Evolutionary conservation across 208 protist genomes (phyloP).

Genomic region (Leishmania turanica): DNA sequence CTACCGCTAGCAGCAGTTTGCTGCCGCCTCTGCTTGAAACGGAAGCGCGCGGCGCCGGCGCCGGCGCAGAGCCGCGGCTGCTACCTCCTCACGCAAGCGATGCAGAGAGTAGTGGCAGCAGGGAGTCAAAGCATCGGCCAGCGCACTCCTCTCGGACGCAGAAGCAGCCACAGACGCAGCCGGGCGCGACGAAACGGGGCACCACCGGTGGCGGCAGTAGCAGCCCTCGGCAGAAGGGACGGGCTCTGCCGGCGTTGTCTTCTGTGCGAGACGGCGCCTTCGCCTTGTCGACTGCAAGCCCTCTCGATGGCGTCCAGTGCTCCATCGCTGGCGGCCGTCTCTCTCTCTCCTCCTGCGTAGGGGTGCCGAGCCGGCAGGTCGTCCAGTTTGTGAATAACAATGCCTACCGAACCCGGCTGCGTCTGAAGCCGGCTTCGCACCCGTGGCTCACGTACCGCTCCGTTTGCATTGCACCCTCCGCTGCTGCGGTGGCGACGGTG

Average conservation of each 20-base stretch:
- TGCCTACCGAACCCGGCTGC: constrained; percentile 52
- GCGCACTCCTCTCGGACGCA: neutral
- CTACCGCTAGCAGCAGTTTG: neutral
- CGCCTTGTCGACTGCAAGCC: neutral
- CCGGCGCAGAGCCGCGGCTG: neutral
- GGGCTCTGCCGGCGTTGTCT: neutral
- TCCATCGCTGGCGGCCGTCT: constrained; percentile 41
- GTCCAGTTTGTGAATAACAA: constrained; percentile 83
- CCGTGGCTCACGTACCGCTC: constrained; percentile 74
- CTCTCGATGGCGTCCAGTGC: constrained; percentile 55
- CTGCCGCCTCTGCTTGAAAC: constrained; percentile 12
- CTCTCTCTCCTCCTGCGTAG: constrained; percentile 38
- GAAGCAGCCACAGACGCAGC: neutral
- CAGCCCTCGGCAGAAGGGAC: neutral
- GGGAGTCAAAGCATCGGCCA: neutral
- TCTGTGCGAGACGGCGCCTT: neutral
- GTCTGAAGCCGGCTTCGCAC: constrained; percentile 65
- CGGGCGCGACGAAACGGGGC: neutral
- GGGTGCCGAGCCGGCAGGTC: constrained; percentile 26
- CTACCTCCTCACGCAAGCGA: neutral
- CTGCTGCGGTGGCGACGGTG: constrained; percentile 1
- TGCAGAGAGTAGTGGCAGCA: neutral
- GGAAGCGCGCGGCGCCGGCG: neutral
- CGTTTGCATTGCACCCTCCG: constrained; percentile 32
- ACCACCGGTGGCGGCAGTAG: neutral